Evolutionary conservation across 805 yeast species (phyloP).

Genomic region (Cyberlindnera sargentensis): DNA sequence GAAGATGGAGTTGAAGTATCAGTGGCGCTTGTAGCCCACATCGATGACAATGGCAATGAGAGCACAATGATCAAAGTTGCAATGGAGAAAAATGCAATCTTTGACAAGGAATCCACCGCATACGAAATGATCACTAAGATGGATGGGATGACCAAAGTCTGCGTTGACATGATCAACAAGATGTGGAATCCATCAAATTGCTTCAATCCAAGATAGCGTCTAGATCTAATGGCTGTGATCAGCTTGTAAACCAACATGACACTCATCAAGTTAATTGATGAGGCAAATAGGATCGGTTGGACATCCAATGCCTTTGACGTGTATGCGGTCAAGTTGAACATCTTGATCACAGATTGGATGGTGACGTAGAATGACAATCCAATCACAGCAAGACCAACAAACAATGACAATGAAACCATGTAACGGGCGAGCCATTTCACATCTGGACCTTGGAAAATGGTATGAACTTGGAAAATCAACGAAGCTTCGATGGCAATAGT

Average conservation of each 20-base stretch:
- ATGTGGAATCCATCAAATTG: conserved; percentile 83
- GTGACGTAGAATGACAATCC: conserved; percentile 53
- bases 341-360: conserved; percentile 33
- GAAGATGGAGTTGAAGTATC: conserved; percentile 37
- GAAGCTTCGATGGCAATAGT: conserved; percentile 57
- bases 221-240: conserved; percentile 56
- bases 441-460: conserved; percentile 61
- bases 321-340: conserved; percentile 24
- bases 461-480: conserved; percentile 61
- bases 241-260: conserved; percentile 59
- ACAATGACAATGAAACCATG: conserved; percentile 31
- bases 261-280: conserved; percentile 59
- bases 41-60: conserved; percentile 74
- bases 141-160: conserved; percentile 77
- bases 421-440: conserved; percentile 32
- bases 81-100: conserved; percentile 40
- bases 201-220: conserved; percentile 70
- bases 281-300: conserved; percentile 58
- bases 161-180: conserved; percentile 71
- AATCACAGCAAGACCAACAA: conserved; percentile 47
- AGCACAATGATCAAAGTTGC: conserved; percentile 58
- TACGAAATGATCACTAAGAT: conserved; percentile 54
- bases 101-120: conserved; percentile 26
- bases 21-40: conserved; percentile 80
- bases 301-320: conserved; percentile 40